phyloP scores from a whole-genome alignment of 2,329 filamentous ascomycete genomes.

The Venturia aucupariae region DNA sequence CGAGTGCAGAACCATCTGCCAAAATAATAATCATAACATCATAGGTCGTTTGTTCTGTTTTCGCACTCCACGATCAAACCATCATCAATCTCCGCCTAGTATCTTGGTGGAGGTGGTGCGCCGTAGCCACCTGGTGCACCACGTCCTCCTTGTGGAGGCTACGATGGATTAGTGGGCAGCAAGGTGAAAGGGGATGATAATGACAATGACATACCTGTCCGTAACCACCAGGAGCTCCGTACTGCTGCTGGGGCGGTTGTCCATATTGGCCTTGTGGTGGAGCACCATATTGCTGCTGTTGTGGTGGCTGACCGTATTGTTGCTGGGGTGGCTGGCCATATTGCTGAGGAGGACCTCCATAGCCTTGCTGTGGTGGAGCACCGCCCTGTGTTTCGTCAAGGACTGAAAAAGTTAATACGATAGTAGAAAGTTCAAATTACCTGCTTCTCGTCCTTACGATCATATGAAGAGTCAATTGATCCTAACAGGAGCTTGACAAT shows the following conservation, averaged over 20 bases:
- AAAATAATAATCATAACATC: neutral
- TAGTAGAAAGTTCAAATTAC: constrained; percentile 25
- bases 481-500: constrained; percentile 59
- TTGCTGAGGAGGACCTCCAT: constrained; percentile 22
- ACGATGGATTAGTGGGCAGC: neutral
- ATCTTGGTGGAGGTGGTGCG: constrained; percentile 13
- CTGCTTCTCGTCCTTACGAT: constrained; percentile 54
- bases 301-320: constrained; percentile 15
- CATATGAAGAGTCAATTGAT: constrained; percentile 56
- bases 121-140: constrained; percentile 18
- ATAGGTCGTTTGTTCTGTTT: neutral
- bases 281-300: constrained; percentile 23
- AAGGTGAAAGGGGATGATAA: neutral
- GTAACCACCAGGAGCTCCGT: constrained; percentile 3
- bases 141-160: constrained; percentile 17
- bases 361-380: constrained; percentile 18
- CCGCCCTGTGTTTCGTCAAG: constrained; percentile 15
- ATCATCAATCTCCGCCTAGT: constrained; percentile 1
- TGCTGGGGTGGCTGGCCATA: constrained; percentile 23
- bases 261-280: constrained; percentile 21
- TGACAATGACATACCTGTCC: neutral
- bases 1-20: neutral
- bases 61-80: neutral
- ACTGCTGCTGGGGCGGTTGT: neutral
- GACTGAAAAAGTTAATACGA: neutral